These are phyloP conservation scores for Exutisphaerella laricina DNA, from an alignment of 2,329 filamentous ascomycete genomes.

Conservation along the genomic window DNA sequence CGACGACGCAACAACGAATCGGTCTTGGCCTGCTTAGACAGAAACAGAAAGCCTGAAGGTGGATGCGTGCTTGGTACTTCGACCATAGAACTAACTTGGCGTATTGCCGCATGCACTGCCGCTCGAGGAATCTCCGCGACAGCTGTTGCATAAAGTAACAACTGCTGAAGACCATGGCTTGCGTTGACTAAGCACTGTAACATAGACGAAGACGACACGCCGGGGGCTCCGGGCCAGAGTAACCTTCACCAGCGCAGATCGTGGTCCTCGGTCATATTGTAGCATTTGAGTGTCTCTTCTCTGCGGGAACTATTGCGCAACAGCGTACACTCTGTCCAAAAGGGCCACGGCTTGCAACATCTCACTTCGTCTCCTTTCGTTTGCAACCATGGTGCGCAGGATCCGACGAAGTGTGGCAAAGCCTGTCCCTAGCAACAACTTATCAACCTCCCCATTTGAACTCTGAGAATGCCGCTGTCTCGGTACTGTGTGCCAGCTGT, in stretches of 20 bases:
- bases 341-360: no score
- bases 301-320: conserved; percentile 11
- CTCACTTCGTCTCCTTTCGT: no score
- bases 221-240: conserved; percentile 9
- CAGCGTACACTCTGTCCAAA: conserved; percentile 5
- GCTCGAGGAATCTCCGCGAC: no score
- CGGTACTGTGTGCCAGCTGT: conserved; percentile 6
- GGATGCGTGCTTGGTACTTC: no score
- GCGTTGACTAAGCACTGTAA: no score
- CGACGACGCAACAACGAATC: no score
- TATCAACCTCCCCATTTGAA: not conserved
- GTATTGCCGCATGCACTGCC: no score
- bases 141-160: no score
- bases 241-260: conserved; percentile 7
- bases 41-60: no score
- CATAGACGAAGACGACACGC: not conserved
- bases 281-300: conserved; percentile 18
- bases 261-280: conserved; percentile 5
- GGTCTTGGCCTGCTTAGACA: no score
- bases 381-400: conserved; percentile 6
- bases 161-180: no score
- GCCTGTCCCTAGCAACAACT: conserved; percentile 12
- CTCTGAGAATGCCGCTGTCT: conserved; percentile 7
- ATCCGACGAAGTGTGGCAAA: conserved; percentile 9
- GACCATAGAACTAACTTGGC: no score